A percentile compares a stretch with the other conserved stretches of the same genome.
These are phyloP conservation scores for Pythium scleroteichum DNA, from an alignment of 352 stramenopile species.

Conservation along the genomic window DNA sequence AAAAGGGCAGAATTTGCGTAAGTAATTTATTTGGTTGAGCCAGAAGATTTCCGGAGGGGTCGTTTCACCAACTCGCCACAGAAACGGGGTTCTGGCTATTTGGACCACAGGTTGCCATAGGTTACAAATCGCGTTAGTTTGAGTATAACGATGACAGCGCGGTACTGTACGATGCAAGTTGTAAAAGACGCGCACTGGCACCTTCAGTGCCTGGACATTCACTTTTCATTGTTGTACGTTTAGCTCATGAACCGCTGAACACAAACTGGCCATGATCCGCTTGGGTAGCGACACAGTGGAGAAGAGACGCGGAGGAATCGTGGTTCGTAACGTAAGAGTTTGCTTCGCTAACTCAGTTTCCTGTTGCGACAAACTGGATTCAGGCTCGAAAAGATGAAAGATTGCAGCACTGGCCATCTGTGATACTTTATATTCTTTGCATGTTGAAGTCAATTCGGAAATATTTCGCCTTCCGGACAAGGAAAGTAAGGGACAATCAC, in stretches of 20 bases:
- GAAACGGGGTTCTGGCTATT: conserved; percentile 16
- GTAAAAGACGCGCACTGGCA: too few relatives aligned
- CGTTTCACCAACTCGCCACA: conserved; percentile 6
- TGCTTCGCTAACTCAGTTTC: too few relatives aligned
- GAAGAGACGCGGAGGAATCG: too few relatives aligned
- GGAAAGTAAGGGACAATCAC: conserved; percentile 15
- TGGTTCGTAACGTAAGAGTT: too few relatives aligned
- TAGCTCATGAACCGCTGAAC: neutral
- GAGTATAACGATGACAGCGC: too few relatives aligned
- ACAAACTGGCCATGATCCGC: neutral
- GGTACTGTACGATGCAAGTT: too few relatives aligned
- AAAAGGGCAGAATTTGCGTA: conserved; percentile 24
- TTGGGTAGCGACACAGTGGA: too few relatives aligned
- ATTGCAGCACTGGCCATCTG: neutral
- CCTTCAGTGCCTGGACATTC: too few relatives aligned
- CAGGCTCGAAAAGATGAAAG: too few relatives aligned
- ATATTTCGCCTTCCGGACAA: conserved; percentile 7
- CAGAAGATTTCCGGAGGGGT: too few relatives aligned
- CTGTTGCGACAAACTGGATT: too few relatives aligned
- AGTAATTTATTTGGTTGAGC: conserved; percentile 20
- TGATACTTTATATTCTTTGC: conserved; percentile 13
- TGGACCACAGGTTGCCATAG: conserved; percentile 8
- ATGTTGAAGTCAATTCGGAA: conserved; percentile 26
- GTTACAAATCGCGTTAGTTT: neutral
- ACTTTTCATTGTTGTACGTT: neutral